phyloP scores from a whole-genome alignment of 2,329 filamentous ascomycete genomes.

The Tricladium varicosporioides region DNA sequence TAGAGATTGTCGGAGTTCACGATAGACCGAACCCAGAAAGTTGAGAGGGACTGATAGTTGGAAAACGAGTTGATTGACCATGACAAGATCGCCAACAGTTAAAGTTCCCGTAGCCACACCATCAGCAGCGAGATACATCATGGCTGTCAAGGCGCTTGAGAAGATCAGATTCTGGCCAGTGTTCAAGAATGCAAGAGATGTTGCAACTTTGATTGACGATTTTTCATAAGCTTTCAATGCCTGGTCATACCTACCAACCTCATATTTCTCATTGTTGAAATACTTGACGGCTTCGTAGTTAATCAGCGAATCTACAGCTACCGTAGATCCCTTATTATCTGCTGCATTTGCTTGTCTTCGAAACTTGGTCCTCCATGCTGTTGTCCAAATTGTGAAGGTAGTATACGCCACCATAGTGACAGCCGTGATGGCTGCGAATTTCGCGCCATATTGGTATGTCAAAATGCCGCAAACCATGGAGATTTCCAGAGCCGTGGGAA shows the following conservation, averaged over 20 bases:
- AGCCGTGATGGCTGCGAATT: conserved; percentile 88
- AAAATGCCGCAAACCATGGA: conserved; percentile 93
- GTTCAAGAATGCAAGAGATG: conserved; percentile 89
- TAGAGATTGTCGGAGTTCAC: conserved; percentile 89
- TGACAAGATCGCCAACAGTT: conserved; percentile 93
- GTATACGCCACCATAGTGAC: conserved; percentile 91
- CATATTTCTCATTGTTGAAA: conserved; percentile 98
- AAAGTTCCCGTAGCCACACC: conserved; percentile 79
- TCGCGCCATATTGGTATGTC: conserved; percentile 89
- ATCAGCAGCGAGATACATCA: conserved; percentile 97
- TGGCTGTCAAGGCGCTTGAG: conserved; percentile 84
- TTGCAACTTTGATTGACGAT: conserved; percentile 95
- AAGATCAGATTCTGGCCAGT: conserved; percentile 97
- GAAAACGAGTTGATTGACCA: conserved; percentile 99
- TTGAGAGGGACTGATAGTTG: conserved; percentile 96
- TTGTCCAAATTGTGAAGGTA: conserved; percentile 95
- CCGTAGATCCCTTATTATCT: conserved; percentile 91
- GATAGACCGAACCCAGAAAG: conserved; percentile 96
- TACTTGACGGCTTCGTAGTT: conserved; percentile 99
- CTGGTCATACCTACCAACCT: conserved; percentile 85
- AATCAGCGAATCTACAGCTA: conserved; percentile 94
- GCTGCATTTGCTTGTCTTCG: conserved; percentile 92
- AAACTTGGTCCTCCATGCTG: conserved; percentile 96
- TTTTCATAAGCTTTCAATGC: conserved; percentile 85
- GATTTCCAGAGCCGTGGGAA: conserved; percentile 92